phyloP scores from a whole-genome alignment of 768 basidiomycete species.

The Clathrus columnatus region DNA sequence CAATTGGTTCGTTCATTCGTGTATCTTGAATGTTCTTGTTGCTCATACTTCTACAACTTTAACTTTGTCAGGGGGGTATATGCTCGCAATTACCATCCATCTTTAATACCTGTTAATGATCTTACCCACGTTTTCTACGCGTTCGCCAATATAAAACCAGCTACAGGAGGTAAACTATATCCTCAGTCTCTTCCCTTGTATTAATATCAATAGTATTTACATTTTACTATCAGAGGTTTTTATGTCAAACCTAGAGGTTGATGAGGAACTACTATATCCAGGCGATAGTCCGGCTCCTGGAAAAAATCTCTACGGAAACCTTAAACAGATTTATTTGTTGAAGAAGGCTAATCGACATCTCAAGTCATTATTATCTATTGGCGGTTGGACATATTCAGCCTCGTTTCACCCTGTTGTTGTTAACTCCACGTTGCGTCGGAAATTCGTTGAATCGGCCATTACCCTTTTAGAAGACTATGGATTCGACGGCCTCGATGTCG shows the following conservation, averaged over 20 bases:
- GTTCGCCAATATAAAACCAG: constrained; percentile 80
- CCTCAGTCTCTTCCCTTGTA: neutral
- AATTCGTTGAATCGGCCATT: constrained; percentile 77
- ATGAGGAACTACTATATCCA: constrained; percentile 93
- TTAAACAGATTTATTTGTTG: constrained; percentile 86
- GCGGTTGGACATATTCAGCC: constrained; percentile 91
- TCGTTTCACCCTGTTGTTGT: constrained; percentile 79
- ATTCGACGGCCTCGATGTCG: constrained; percentile 84
- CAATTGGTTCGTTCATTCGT: constrained; percentile 4
- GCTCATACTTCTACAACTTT: neutral
- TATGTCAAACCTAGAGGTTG: constrained; percentile 88
- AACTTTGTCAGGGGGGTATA: constrained; percentile 76
- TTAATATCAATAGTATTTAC: neutral
- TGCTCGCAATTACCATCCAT: constrained; percentile 84
- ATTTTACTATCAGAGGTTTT: constrained; percentile 44
- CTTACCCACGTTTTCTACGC: constrained; percentile 92
- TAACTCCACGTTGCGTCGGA: constrained; percentile 47
- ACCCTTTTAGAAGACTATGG: constrained; percentile 83
- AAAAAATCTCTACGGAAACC: constrained; percentile 88
- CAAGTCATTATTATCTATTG: constrained; percentile 79
- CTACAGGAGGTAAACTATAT: constrained; percentile 45
- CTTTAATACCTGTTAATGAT: constrained; percentile 70
- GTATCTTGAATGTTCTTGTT: neutral
- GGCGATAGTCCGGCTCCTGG: constrained; percentile 92
- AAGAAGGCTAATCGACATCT: constrained; percentile 81